phyloP scores from a whole-genome alignment of 192 early-diverging fungal species.

The Umbelopsis ramanniana region DNA sequence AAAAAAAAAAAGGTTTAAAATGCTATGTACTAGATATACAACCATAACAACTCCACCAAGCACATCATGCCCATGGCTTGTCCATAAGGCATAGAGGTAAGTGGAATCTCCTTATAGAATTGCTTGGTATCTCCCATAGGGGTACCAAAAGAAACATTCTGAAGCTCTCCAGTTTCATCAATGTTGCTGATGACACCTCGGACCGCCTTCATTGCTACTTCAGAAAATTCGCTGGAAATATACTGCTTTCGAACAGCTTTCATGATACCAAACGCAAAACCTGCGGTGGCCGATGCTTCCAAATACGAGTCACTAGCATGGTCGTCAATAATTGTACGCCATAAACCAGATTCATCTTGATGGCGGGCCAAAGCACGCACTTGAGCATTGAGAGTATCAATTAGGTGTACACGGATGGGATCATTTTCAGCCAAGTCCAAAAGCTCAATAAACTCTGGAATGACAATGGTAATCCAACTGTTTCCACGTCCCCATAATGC shows the following conservation, averaged over 20 bases:
- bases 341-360: constrained; percentile 27
- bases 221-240: neutral
- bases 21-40: neutral
- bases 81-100: constrained; percentile 30
- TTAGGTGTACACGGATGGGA: constrained; percentile 20
- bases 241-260: constrained; percentile 26
- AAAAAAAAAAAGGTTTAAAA: neutral
- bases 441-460: constrained; percentile 31
- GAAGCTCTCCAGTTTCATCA: constrained; percentile 25
- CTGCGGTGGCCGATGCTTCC: constrained; percentile 26
- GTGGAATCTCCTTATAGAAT: constrained; percentile 26
- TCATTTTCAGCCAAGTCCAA: constrained; percentile 17
- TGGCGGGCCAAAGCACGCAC: constrained; percentile 7
- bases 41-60: constrained; percentile 20
- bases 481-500: constrained; percentile 32
- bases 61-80: constrained; percentile 34
- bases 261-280: constrained; percentile 30
- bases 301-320: constrained; percentile 9
- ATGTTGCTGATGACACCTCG: constrained; percentile 22
- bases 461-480: constrained; percentile 34
- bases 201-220: constrained; percentile 19
- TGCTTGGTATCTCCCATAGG: constrained; percentile 26
- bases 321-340: constrained; percentile 29
- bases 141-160: constrained; percentile 27
- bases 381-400: constrained; percentile 21